Evolutionary conservation across 1,139 yeast genomes (phyloP).

Genomic region (Scheffersomyces cryptocercus): DNA sequence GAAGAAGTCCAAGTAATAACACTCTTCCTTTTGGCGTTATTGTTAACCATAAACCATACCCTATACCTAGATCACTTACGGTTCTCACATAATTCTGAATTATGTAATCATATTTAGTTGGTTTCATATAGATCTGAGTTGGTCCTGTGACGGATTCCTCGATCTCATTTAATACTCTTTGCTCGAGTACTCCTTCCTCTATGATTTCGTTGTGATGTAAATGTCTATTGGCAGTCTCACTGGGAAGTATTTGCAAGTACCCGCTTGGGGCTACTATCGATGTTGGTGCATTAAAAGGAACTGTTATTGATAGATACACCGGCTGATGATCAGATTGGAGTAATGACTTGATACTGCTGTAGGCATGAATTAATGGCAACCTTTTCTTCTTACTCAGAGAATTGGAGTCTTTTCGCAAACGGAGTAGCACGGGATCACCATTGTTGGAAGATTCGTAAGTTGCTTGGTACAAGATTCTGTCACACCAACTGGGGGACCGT

Average conservation of each 20-base stretch:
- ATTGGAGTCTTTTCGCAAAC: slow-evolving; percentile 5
- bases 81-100: slow-evolving; percentile 30
- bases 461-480: slow-evolving; percentile 64
- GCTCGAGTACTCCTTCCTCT: not conserved
- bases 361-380: slow-evolving; percentile 33
- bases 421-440: slow-evolving; percentile 1
- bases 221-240: slow-evolving; percentile 22
- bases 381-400: slow-evolving; percentile 1
- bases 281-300: slow-evolving; percentile 47
- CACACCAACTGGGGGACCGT: slow-evolving; percentile 88
- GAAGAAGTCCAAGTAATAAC: slow-evolving; percentile 8
- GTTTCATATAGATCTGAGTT: slow-evolving; percentile 44
- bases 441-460: slow-evolving; percentile 35
- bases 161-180: not conserved
- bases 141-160: slow-evolving; percentile 39
- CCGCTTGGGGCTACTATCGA: slow-evolving; percentile 43
- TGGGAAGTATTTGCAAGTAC: slow-evolving; percentile 39
- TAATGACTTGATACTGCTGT: slow-evolving; percentile 39
- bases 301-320: slow-evolving; percentile 43
- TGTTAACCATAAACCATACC: slow-evolving; percentile 39
- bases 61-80: slow-evolving; percentile 36
- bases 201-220: slow-evolving; percentile 11
- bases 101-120: slow-evolving; percentile 39
- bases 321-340: slow-evolving; percentile 45
- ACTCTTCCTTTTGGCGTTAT: slow-evolving; percentile 44